Evolutionary conservation across 192 early-diverging fungal species (phyloP), one percentile per base, ranked within the genome.

Genomic region (Umbelopsis sp.): DNA sequence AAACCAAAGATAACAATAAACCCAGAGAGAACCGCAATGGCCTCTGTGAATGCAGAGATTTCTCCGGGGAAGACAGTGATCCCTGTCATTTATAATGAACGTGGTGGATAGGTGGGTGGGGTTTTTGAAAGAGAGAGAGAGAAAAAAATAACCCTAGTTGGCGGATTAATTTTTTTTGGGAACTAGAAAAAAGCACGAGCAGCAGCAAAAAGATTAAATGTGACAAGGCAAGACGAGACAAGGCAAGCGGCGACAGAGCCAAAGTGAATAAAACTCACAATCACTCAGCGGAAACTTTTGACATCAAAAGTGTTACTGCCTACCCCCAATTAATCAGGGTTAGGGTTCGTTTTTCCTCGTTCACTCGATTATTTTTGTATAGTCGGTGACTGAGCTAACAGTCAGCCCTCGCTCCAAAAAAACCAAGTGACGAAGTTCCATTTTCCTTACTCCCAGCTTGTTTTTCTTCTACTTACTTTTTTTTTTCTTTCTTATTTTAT

Each of bases 1-100:
- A 89, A 84, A 6, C 91, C 92, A 65, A 89, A 88, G 53, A 89
- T 66, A 29, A 91, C 81, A 68, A 91, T 87, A 71, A 92, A 92
- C 25, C 89, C 89, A 51, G 90, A 88, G 16, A 92, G 56, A 8
- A 94, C 75, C 45, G 87, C 88, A 43, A 82, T 79, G 6, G 81
- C 80, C 14, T 84, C 69, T 31, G 74, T 74, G 52, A 81, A 81
- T 29, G 79, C 24, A 26, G 79, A 76, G 45, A 80, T 72, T 49
- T 80, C 79, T 47, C 79, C 79, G 34, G 75, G 79, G 41, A 53
- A 53, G 34, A 70, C 41, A 14, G 47, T 53, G 44, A 53, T 53
- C 29, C 47, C 52, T 68, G 66, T 68, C 47, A 50, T 68, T 68
- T 3, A 14, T 1, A 50, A 68, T 68, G 66, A 68, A 31, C 12